Evolutionary conservation across 257 asterid genomes (phyloP).

Genomic region (Coffea canephora): DNA sequence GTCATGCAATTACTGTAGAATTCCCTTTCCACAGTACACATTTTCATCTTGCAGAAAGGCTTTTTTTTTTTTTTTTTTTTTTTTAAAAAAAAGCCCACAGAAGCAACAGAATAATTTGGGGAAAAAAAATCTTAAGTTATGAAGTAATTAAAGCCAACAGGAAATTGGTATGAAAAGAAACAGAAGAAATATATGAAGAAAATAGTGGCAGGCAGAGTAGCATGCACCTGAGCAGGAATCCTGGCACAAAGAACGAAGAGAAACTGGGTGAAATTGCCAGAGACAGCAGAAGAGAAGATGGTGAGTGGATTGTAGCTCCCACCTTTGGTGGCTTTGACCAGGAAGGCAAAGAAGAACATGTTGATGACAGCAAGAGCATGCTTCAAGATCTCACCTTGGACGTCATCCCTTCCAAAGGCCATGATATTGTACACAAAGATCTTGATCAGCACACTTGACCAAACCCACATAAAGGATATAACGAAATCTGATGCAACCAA

Average conservation of each 20-base stretch:
- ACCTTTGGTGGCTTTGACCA: constrained; percentile 49
- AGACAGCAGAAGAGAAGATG: constrained; percentile 55
- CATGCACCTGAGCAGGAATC: constrained; percentile 49
- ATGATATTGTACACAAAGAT: constrained; percentile 47
- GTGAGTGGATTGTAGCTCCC: constrained; percentile 85
- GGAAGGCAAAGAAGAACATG: constrained; percentile 64
- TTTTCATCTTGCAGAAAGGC: neutral
- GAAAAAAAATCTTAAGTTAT: neutral
- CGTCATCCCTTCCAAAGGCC: constrained; percentile 45
- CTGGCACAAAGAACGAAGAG: constrained; percentile 41
- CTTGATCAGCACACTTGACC: constrained; percentile 71
- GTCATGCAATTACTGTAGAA: neutral
- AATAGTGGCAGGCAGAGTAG: neutral
- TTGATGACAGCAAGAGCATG: constrained; percentile 40
- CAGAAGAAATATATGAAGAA: neutral
- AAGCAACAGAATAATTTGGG: neutral
- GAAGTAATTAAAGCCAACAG: neutral
- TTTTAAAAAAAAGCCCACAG: too few relatives aligned
- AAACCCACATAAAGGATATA: constrained; percentile 80
- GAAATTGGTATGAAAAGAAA: neutral
- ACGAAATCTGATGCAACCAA: constrained; percentile 63
- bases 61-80: too few relatives aligned
- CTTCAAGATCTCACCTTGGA: constrained; percentile 51
- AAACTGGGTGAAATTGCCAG: constrained; percentile 56
- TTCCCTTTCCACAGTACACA: neutral